Evolutionary conservation across 2,329 filamentous ascomycete genomes (phyloP).

Genomic region (Eutypella sp.): DNA sequence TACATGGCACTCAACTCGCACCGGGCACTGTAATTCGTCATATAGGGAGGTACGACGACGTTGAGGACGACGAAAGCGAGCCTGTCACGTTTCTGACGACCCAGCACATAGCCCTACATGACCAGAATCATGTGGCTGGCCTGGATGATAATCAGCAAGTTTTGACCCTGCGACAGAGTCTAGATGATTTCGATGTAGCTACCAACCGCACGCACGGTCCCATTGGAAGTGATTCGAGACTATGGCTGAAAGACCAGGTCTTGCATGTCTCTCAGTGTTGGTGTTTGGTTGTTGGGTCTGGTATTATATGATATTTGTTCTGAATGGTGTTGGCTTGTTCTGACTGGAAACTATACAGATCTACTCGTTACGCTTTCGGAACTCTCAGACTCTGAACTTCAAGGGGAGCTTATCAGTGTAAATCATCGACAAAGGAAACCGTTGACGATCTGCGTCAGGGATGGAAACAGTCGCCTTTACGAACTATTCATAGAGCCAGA

Average conservation of each 20-base stretch:
- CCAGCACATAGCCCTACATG: neutral
- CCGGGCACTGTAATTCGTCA: neutral
- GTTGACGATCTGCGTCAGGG: neutral
- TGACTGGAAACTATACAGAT: neutral
- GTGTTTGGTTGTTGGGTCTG: neutral
- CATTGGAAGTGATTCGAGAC: neutral
- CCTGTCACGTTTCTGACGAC: neutral
- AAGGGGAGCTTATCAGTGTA: neutral
- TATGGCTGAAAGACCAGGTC: neutral
- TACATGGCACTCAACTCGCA: neutral
- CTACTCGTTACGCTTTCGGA: neutral
- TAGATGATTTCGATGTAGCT: neutral
- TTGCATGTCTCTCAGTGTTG: neutral
- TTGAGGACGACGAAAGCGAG: neutral
- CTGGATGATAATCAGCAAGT: neutral
- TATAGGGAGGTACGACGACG: neutral
- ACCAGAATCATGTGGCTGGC: neutral
- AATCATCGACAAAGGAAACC: neutral
- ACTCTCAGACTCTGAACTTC: neutral
- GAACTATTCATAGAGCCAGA: neutral
- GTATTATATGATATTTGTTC: neutral
- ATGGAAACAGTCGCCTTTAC: neutral
- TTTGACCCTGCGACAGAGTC: neutral
- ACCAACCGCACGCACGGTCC: neutral
- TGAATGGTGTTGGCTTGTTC: neutral